These are phyloP conservation scores for Turritis glabra DNA, from an alignment of 345 rosid genomes.

Conservation along the genomic window DNA sequence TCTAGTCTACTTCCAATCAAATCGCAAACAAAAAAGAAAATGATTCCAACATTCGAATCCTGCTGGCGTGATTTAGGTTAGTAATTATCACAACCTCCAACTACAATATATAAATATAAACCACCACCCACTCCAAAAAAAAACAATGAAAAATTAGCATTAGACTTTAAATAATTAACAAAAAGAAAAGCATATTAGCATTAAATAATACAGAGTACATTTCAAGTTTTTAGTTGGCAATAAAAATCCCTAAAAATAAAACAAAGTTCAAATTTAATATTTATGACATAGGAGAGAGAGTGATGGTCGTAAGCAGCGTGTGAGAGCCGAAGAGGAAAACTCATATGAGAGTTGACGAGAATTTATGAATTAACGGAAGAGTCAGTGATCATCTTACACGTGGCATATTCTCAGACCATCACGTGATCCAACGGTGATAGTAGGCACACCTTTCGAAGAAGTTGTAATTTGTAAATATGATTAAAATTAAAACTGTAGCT, in stretches of 20 bases:
- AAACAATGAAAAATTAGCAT: not conserved
- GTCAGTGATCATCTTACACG: conserved; percentile 19
- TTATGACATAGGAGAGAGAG: conserved; percentile 27
- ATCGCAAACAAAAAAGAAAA: conserved; percentile 14
- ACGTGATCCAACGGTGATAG: conserved; percentile 38
- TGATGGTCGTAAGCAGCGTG: conserved; percentile 17
- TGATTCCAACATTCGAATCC: conserved; percentile 20
- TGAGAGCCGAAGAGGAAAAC: not conserved
- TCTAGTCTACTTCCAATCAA: conserved; percentile 1
- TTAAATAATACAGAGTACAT: not conserved
- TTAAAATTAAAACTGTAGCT: conserved; percentile 16
- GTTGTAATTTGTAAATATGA: not conserved
- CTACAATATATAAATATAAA: conserved; percentile 32
- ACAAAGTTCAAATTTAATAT: conserved; percentile 15
- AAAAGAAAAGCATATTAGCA: not conserved
- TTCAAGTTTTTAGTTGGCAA: not conserved
- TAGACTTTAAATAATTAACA: not conserved
- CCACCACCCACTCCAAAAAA: conserved; percentile 26
- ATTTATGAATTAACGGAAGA: conserved; percentile 26
- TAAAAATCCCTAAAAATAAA: not conserved
- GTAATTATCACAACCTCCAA: conserved; percentile 42
- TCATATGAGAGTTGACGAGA: conserved; percentile 40
- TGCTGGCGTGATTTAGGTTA: conserved; percentile 37
- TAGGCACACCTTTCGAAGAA: conserved; percentile 8
- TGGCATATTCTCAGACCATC: conserved; percentile 3